phyloP scores from a whole-genome alignment of 257 asterid genomes.

The Plectranthus barbatus region DNA sequence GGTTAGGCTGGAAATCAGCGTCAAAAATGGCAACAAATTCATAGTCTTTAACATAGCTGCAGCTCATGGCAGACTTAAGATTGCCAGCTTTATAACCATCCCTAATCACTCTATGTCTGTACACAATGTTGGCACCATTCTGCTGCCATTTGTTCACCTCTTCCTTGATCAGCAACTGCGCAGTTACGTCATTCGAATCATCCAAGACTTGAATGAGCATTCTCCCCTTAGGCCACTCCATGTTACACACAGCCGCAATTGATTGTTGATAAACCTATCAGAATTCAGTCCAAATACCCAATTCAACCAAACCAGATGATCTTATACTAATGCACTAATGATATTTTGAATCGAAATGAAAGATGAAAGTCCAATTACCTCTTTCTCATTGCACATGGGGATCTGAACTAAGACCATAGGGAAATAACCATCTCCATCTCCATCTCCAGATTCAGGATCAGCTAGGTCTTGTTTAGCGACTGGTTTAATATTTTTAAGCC shows the following conservation, averaged over 20 bases:
- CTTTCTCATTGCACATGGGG: slow-evolving; percentile 98
- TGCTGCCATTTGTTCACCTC: slow-evolving; percentile 86
- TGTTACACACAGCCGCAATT: slow-evolving; percentile 74
- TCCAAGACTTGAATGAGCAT: slow-evolving; percentile 79
- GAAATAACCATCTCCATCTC: slow-evolving; percentile 56
- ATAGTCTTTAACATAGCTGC: slow-evolving; percentile 87
- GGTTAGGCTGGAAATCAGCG: slow-evolving; percentile 88
- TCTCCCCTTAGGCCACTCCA: slow-evolving; percentile 89
- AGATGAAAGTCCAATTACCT: slow-evolving; percentile 29
- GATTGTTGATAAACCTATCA: slow-evolving; percentile 87
- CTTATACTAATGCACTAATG: neutral
- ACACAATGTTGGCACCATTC: slow-evolving; percentile 67
- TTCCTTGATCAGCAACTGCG: slow-evolving; percentile 59
- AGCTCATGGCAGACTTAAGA: slow-evolving; percentile 86
- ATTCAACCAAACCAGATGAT: neutral
- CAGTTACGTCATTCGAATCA: slow-evolving; percentile 71
- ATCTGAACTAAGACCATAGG: slow-evolving; percentile 97
- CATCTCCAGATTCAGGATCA: slow-evolving; percentile 76
- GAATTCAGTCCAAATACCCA: slow-evolving; percentile 1
- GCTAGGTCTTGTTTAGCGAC: slow-evolving; percentile 34
- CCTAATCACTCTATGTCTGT: slow-evolving; percentile 78
- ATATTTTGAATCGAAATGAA: neutral
- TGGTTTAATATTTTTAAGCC: slow-evolving; percentile 51
- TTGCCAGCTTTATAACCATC: slow-evolving; percentile 97
- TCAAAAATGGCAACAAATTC: slow-evolving; percentile 91